Evolutionary conservation across 257 asterid genomes (phyloP).

Genomic region (Eucommia ulmoides): DNA sequence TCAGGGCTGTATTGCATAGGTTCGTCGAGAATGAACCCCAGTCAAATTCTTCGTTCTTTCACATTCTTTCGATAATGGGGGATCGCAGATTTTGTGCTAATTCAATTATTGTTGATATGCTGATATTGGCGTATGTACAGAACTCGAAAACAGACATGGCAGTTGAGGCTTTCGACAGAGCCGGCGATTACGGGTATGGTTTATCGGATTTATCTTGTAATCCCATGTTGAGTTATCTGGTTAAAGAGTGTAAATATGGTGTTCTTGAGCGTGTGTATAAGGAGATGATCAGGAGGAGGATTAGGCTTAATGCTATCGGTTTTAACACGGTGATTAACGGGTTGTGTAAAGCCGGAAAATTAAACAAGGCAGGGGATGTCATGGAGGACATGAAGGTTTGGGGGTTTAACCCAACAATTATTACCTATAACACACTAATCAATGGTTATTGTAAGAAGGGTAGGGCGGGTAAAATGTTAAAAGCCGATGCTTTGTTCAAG

Average conservation of each 20-base stretch:
- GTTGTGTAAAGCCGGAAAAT: slow-evolving; percentile 67
- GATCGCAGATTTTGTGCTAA: slow-evolving; percentile 39
- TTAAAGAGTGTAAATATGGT: slow-evolving; percentile 31
- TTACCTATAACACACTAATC: slow-evolving; percentile 60
- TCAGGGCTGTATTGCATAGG: slow-evolving; percentile 50
- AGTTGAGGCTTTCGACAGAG: slow-evolving; percentile 64
- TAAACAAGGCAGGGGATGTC: slow-evolving; percentile 63
- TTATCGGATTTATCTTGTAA: slow-evolving; percentile 54
- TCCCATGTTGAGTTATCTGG: slow-evolving; percentile 39
- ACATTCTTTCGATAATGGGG: slow-evolving; percentile 36
- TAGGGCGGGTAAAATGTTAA: slow-evolving; percentile 57
- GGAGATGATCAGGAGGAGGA: slow-evolving; percentile 69
- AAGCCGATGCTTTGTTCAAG: slow-evolving; percentile 50
- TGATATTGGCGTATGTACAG: slow-evolving; percentile 37
- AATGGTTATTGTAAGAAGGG: slow-evolving; percentile 72
- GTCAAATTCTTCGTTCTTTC: slow-evolving; percentile 40
- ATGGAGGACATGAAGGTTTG: slow-evolving; percentile 68
- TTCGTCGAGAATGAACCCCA: slow-evolving; percentile 25
- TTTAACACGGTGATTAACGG: slow-evolving; percentile 60
- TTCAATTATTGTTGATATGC: slow-evolving; percentile 54
- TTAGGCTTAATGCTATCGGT: slow-evolving; percentile 33
- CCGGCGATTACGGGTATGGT: slow-evolving; percentile 62
- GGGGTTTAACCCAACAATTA: slow-evolving; percentile 50
- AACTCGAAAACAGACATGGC: slow-evolving; percentile 39
- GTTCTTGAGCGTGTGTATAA: slow-evolving; percentile 46